Evolutionary conservation across 2,329 filamentous ascomycete genomes (phyloP), one percentile per base, ranked within the genome.

Genomic region (Metarhizium album): DNA sequence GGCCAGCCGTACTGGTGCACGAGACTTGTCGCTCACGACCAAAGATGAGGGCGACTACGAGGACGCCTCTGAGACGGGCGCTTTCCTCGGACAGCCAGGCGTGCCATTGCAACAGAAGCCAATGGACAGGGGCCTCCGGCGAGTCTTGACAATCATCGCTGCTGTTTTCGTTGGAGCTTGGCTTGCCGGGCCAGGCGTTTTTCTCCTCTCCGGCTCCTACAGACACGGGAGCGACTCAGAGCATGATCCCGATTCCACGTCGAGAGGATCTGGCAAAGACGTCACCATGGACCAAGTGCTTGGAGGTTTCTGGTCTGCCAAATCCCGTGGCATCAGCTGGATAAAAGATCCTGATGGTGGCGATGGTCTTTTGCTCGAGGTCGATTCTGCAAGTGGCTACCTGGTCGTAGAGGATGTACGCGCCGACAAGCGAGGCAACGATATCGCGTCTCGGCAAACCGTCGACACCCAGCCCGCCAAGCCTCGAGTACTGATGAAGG

Each of bases 341-440:
- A 85, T 93, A 47, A 75, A 78, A 29, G 86, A 87, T 1, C 78
- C 86, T 1, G 73, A 82, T 45, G 86, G 84, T 14, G 83, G 89
- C 63, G 93, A 98, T 63, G 93, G 93, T 1, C 67, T 97, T 53
- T 67, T 98, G 57, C 77, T 98, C 20, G 86, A 95, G 67, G 76
- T 79, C 60, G 82, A 75, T 47, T 78, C 74, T 1, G 81, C 76
- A 4, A 82, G 87, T 59, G 83, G 84, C 53, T 97, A 85, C 60
- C 71, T 98, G 49, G 80, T 93, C 2, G 87, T 96, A 1, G 86
- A 95, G 64, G 89, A 97, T 65, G 84, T 98, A 49, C 80, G 83
- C 52, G 76, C 74, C 33, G 57, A 59, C 23, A 59, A 64, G 18
- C 57, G 57, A 29, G 54, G 60, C 35, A 35, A 54, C 9, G 50